Percentiles rank a stretch among this genome's conserved stretches.
These are phyloP conservation scores for Ogataea trehaloabstinens DNA, from an alignment of 805 yeast species.

Conservation along the genomic window DNA sequence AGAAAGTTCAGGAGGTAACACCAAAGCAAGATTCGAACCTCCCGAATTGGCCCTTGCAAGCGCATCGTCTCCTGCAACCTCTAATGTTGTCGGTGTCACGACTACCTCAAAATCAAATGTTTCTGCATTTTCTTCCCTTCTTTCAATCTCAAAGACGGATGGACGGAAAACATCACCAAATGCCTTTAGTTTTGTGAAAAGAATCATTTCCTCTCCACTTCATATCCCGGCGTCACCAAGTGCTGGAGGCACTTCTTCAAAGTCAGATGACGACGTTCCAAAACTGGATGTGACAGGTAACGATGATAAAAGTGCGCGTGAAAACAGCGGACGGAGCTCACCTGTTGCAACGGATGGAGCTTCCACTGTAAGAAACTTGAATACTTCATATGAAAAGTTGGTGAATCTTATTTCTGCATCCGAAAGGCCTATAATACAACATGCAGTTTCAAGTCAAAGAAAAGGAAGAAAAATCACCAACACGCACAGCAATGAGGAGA, in stretches of 20 bases:
- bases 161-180: slow-evolving; percentile 19
- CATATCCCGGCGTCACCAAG: slow-evolving; percentile 19
- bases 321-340: neutral
- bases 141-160: slow-evolving; percentile 32
- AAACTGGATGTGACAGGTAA: slow-evolving; percentile 13
- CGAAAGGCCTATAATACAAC: neutral
- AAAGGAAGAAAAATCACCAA: slow-evolving; percentile 7
- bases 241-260: slow-evolving; percentile 8
- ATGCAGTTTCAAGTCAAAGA: neutral
- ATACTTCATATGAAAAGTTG: neutral
- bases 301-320: neutral
- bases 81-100: slow-evolving; percentile 35
- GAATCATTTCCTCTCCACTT: slow-evolving; percentile 33
- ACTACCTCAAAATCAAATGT: slow-evolving; percentile 35
- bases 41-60: slow-evolving; percentile 19
- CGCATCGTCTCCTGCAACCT: slow-evolving; percentile 32
- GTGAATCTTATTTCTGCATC: neutral
- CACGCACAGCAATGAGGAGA: slow-evolving; percentile 8
- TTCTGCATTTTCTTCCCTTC: slow-evolving; percentile 38
- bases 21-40: slow-evolving; percentile 20
- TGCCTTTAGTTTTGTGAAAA: slow-evolving; percentile 30
- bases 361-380: neutral
- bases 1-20: slow-evolving; percentile 3
- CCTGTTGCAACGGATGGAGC: neutral
- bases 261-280: slow-evolving; percentile 19